Evolutionary conservation across 2,329 filamentous ascomycete species (phyloP), one percentile per base, ranked within the genome.

Genomic region (Fusarium miscanthi): DNA sequence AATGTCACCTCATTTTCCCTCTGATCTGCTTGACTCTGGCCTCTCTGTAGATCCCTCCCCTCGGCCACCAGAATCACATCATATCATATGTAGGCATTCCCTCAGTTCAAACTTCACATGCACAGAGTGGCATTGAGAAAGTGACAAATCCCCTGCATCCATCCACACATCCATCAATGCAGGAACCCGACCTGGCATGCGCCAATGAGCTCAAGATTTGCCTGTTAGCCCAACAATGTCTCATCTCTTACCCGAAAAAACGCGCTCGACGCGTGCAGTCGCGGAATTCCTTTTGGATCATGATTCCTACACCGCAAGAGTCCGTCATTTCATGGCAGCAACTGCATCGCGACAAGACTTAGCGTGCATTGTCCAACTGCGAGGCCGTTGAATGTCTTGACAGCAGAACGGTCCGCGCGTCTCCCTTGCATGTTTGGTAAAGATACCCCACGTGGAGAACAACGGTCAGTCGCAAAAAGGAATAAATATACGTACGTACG

Each of bases 141-240:
- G 45, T 61, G 60, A 59, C 46, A 59, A 38, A 33, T 66, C 74
- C 68, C 73, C 73, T 76, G 73, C 73, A 57, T 60, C 33, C 63
- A 62, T 60, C 33, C 63, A 62, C 46, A 62, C 57, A 62, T 77
- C 68, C 57, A 60, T 77, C 68, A 67, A 76, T 77, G 75, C 75
- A 76, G 75, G 75, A 76, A 76, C 75, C 73, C 74, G 74, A 64
- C 69, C 59, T 60, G 53, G 48, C 51, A 43, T 58, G 41, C 53
- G 21, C 40, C 38, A 58, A 66, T 70, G 59, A 30, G 48, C 46
- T 43, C 63, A 58, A 41, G 21, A 57, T 21, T 51, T 33, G 27
- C 30, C 30, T 57, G 23, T 41, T 30, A 16, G 38, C 13, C 38
- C 33, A 46, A 21, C 21, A 41, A 41, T n/a, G 35, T 52, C 45